Base-by-base conservation (phyloP, 306 rosid genomes). In the Arachis stenosperma region DNA sequence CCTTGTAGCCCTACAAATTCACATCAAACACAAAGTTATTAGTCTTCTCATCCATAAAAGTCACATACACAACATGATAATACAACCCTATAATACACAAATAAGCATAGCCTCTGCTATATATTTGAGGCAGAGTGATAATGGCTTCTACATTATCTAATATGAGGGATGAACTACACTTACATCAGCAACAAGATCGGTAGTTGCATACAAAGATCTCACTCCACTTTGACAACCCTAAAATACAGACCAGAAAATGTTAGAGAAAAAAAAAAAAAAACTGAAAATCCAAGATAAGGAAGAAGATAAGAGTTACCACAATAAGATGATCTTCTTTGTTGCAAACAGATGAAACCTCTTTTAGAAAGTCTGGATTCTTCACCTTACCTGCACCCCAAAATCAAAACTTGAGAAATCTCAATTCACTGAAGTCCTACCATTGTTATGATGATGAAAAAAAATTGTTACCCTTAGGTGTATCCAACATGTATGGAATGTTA, bases 161-260 rank as follows among this genome's bases (percentile, higher is more conserved):
- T 22, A 22, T 22, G 27, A 22, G 27, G 27, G 27, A 22, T 22
- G 27, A 22, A 22, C 27, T 22, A 63, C 60, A 83, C 98, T 84
- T 71, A 94, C 98, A 57, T 82, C 76, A 44, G 78, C 79, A 2
- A 63, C 74, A 81, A 94, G 89, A 60, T 88, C 97, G 54, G 83
- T 27, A 43, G 88, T 44, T 69, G 98, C 98, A 65, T 39, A 64
- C 15, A 86, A 65, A 65, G 98, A 94, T 82, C 97, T 81, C 39
- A 83, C 82, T 56, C 98, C 98, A 70, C 85, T 81, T 77, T 85
- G 84, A 51, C 98, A 94, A 74, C 97, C 97, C 98, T 94, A 52
- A 17, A 69, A 73, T 36, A 11, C 48, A 80, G 36, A 41, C 12
- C 1, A 33, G 4, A 33, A 33, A 33, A 33, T 1, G 37, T 33